A percentile compares a stretch with the other conserved stretches of the same genome.
Conservation (phyloP, 352 stramenopile species). For the Pythium plurisporium region DNA sequence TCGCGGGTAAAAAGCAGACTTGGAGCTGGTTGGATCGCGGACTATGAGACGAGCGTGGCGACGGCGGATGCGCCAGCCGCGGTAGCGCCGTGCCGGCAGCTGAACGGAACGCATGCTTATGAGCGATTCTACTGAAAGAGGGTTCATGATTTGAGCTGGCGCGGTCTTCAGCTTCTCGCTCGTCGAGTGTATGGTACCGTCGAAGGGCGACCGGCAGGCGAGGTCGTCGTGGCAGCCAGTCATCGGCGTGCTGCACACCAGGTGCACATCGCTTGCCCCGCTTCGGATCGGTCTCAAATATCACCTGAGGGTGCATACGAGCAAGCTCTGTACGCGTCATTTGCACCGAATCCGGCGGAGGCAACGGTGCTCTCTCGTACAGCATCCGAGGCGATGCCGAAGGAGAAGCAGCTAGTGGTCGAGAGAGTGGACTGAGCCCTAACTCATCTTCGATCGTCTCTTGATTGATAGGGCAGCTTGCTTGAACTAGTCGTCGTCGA, state of each 20-base stretch:
- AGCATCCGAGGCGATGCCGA: not conserved
- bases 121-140: not conserved
- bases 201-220: not conserved
- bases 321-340: not conserved
- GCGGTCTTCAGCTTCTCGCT: not conserved
- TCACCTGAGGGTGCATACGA: conserved; percentile 5
- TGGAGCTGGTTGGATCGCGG: conserved; percentile 4
- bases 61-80: not conserved
- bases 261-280: conserved; percentile 9
- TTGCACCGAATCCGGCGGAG: not conserved
- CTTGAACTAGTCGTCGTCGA: not conserved
- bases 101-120: not conserved
- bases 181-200: not conserved
- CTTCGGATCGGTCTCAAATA: conserved; percentile 17
- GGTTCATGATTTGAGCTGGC: not conserved
- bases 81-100: not conserved
- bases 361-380: not conserved
- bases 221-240: conserved; percentile 9
- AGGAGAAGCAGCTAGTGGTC: conserved; percentile 7
- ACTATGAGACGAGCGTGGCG: not conserved
- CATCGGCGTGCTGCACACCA: conserved; percentile 18
- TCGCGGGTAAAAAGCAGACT: conserved; percentile 15
- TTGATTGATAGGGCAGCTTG: not conserved
- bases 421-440: not conserved
- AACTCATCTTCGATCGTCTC: not conserved